Percentiles rank a stretch among this genome's conserved stretches.
Evolutionary conservation across 139 green algal genomes (phyloP).

Genomic region (Picochlorum costavermella): DNA sequence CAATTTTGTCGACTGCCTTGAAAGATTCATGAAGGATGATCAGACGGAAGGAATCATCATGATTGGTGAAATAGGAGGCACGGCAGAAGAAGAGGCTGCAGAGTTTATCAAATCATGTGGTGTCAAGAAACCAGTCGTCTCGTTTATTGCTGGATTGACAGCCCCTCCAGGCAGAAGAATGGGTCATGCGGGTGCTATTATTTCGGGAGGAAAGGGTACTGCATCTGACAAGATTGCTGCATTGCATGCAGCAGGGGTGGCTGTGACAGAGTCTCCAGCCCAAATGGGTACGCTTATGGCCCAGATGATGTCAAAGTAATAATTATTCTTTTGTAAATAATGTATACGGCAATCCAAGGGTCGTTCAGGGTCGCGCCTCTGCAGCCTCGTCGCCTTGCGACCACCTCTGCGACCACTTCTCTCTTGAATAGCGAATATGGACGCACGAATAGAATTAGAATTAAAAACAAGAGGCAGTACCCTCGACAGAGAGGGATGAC

Average conservation of each 20-base stretch:
- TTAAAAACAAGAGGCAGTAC: too few species aligned
- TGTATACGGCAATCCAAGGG: too few species aligned
- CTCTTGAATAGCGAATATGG: neutral
- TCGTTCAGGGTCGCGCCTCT: too few species aligned
- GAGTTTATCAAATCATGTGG: conserved; percentile 79
- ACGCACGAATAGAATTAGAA: too few species aligned
- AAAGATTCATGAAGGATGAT: conserved; percentile 90
- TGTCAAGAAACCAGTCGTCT: conserved; percentile 93
- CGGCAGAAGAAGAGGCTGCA: conserved; percentile 94
- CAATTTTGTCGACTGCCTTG: conserved; percentile 98
- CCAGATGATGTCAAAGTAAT: conserved; percentile 45
- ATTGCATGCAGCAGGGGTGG: conserved; percentile 82
- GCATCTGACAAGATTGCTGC: conserved; percentile 93
- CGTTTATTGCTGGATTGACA: conserved; percentile 98
- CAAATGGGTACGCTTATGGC: conserved; percentile 70
- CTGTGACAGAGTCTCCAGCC: conserved; percentile 70
- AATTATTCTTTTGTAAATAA: too few species aligned
- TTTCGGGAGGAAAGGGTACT: conserved; percentile 86
- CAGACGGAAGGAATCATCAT: conserved; percentile 98
- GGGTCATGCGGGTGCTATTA: conserved; percentile 91
- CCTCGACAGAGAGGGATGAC: neutral
- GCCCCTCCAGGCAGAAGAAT: conserved; percentile 92
- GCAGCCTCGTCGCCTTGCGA: too few species aligned
- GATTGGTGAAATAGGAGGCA: conserved; percentile 99
- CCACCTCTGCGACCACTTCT: too few species aligned